These are phyloP conservation scores for Discostella stelligeroides DNA, from an alignment of 108 stramenopile genomes.

Conservation along the genomic window DNA sequence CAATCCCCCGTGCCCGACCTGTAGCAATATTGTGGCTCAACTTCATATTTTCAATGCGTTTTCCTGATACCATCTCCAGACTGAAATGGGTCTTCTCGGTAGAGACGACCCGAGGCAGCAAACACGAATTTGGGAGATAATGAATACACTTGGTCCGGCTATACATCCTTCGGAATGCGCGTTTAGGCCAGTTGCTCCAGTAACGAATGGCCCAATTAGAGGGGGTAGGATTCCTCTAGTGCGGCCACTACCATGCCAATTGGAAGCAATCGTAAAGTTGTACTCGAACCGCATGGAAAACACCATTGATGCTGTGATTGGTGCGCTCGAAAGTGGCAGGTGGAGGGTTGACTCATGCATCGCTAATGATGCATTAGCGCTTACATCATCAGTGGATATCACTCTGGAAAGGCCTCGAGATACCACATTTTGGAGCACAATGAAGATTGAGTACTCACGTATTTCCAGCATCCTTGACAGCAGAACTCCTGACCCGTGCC, in stretches of 20 bases:
- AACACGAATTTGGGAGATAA: slow-evolving; percentile 5
- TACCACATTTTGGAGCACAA: slow-evolving; percentile 6
- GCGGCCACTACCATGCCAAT: neutral
- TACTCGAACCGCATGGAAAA: neutral
- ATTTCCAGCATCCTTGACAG: neutral
- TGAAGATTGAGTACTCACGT: slow-evolving; percentile 8
- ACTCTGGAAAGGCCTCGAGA: neutral
- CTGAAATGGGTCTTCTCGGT: neutral
- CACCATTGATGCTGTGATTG: neutral
- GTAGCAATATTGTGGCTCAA: neutral
- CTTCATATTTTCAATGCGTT: neutral
- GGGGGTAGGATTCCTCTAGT: slow-evolving; percentile 9
- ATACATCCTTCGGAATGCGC: slow-evolving; percentile 41
- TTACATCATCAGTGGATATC: neutral
- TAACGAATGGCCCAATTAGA: slow-evolving; percentile 32
- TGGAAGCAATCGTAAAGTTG: neutral
- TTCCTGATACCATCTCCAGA: neutral
- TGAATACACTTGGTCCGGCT: slow-evolving; percentile 19
- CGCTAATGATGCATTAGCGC: neutral
- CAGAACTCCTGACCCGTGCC: neutral
- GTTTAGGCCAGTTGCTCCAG: slow-evolving; percentile 23
- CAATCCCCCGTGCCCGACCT: neutral
- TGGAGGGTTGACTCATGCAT: slow-evolving; percentile 12
- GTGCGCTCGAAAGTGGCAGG: slow-evolving; percentile 18
- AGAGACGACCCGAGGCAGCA: neutral